Conservation (phyloP, 306 rosid genomes). For the Adenanthera pavonina region DNA sequence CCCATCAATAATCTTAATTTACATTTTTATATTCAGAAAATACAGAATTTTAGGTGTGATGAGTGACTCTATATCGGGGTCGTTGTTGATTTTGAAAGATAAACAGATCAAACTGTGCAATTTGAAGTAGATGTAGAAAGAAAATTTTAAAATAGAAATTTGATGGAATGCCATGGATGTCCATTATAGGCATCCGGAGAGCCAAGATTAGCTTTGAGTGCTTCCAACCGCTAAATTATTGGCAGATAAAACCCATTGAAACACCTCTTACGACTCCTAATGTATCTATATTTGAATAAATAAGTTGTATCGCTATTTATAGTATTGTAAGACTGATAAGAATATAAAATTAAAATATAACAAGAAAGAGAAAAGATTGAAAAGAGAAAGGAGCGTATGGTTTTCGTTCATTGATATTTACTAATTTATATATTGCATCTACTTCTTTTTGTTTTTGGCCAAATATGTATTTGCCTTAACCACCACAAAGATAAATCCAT, state of each 20-base stretch:
- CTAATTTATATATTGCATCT: no score
- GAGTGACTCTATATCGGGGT: neutral
- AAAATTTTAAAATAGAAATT: neutral
- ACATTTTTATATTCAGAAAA: neutral
- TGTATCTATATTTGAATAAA: no score
- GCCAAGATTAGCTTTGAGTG: neutral
- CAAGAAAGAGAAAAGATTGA: no score
- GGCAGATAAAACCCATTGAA: neutral
- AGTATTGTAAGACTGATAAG: neutral
- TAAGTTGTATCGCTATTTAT: no score
- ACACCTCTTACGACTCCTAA: neutral
- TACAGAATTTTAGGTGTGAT: neutral
- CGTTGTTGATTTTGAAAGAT: neutral
- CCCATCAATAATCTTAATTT: neutral
- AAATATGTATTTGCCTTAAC: no score
- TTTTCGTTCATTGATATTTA: no score
- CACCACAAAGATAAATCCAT: no score
- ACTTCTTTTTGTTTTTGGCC: no score
- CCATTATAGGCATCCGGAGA: neutral
- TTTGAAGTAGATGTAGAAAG: neutral
- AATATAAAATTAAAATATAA: no score
- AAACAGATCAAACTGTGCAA: neutral
- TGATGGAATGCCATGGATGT: neutral
- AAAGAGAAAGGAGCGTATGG: no score
- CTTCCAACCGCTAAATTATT: neutral